Evolutionary conservation across 371 early-diverging fungal species (phyloP).

Genomic region (Batkoa obscura): DNA sequence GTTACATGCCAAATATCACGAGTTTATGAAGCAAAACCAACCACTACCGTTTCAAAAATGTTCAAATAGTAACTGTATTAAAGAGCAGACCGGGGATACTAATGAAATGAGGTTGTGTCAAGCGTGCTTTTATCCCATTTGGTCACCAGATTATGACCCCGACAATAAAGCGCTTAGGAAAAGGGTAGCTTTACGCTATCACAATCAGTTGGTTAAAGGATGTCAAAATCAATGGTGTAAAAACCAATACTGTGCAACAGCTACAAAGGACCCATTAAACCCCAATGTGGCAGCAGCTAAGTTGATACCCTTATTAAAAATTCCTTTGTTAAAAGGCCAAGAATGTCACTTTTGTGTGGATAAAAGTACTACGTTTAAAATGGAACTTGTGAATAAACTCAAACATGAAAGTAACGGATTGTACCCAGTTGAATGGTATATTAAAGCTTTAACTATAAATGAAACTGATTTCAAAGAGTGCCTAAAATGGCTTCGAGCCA

Average conservation of each 20-base stretch:
- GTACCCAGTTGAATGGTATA: slow-evolving; percentile 19
- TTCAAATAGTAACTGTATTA: slow-evolving; percentile 46
- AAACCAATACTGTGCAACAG: slow-evolving; percentile 52
- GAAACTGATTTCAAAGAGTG: slow-evolving; percentile 36
- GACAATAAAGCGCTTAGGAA: slow-evolving; percentile 46
- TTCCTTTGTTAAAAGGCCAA: slow-evolving; percentile 8
- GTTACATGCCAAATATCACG: slow-evolving; percentile 53
- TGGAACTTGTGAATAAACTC: slow-evolving; percentile 24
- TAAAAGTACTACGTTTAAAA: slow-evolving; percentile 24
- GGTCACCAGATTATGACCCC: slow-evolving; percentile 57
- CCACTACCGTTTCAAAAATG: slow-evolving; percentile 28
- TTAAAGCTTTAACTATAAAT: slow-evolving; percentile 30
- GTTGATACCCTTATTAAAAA: slow-evolving; percentile 24
- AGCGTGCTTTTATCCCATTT: slow-evolving; percentile 67
- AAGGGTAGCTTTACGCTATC: slow-evolving; percentile 43
- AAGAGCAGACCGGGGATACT: slow-evolving; percentile 14
- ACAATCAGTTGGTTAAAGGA: slow-evolving; percentile 57
- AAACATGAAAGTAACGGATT: slow-evolving; percentile 8
- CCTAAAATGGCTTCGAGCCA: slow-evolving; percentile 29
- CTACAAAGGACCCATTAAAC: slow-evolving; percentile 24
- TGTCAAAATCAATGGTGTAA: slow-evolving; percentile 47
- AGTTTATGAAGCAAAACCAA: slow-evolving; percentile 35
- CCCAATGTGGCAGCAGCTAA: slow-evolving; percentile 46
- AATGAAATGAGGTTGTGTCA: slow-evolving; percentile 45
- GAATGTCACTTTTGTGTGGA: slow-evolving; percentile 48